Percentiles rank a stretch among this genome's conserved stretches.
phyloP scores from a whole-genome alignment of 495 filamentous ascomycete genomes.

The Neurospora sp. region DNA sequence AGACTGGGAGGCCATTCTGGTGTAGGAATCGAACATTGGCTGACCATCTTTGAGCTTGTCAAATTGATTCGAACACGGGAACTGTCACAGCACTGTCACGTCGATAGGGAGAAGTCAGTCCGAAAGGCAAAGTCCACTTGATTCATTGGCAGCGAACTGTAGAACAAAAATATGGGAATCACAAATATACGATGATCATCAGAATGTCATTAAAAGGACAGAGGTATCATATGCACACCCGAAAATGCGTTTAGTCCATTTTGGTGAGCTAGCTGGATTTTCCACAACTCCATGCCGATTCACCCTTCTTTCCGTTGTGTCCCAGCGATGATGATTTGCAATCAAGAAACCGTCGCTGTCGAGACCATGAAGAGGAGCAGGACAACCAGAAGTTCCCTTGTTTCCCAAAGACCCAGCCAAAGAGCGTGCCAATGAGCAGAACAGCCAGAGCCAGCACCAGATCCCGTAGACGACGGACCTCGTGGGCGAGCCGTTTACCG shows the following conservation, averaged over 20 bases:
- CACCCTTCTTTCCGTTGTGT: neutral
- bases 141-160: neutral
- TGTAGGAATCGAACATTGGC: neutral
- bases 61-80: neutral
- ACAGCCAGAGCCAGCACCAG: slow-evolving; percentile 15
- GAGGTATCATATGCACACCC: neutral
- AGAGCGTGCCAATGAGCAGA: slow-evolving; percentile 7
- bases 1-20: neutral
- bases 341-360: neutral
- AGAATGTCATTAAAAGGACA: neutral
- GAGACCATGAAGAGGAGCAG: neutral
- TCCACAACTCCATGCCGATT: neutral
- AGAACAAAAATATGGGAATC: neutral
- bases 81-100: neutral
- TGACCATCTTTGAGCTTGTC: neutral
- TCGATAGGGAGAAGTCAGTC: neutral
- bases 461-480: slow-evolving; percentile 5
- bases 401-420: neutral
- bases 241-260: neutral
- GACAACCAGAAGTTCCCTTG: neutral
- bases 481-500: slow-evolving; percentile 32
- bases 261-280: neutral
- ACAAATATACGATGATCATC: neutral
- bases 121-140: neutral
- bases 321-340: neutral